Evolutionary conservation across 2,329 filamentous ascomycete species (phyloP), one percentile per base, ranked within the genome.

Genomic region (Verticillium albo-atrum): DNA sequence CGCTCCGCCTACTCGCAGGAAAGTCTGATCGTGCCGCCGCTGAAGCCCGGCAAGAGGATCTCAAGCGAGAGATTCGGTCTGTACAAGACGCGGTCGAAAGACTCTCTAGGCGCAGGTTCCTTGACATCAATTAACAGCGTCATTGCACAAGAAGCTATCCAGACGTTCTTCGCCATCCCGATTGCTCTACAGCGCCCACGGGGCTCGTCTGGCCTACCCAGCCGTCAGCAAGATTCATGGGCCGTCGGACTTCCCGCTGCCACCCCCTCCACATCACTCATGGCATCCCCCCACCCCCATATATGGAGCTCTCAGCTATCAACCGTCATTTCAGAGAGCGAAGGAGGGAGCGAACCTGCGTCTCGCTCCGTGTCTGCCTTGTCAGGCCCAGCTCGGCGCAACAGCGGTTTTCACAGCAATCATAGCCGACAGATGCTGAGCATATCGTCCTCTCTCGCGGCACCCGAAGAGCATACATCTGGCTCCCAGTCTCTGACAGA

Each of bases 261-360:
- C 27, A 6, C 17, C 34, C 32, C 55, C 25, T 34, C 20, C 25
- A 17, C 28, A 55, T 35, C 28, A 27, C 51, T 25, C 27, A 53
- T 53, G 51, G 51, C 27, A 53, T 53, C 77, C 54, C 71, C 77
- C 54, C 71, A 77, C 60, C 77, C 79, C 58, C 83, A 86, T 67
- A 82, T 83, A 78, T 87, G 84, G 84, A 86, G 84, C 71, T 82
- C 82, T 52, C 84, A 86, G 70, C 76, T 88, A 50, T 88, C 86
- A 42, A 86, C 85, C 52, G 85, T 88, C 62, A 75, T 82, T 71
- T 88, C 85, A 34, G 85, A 86, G 68, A 83, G 82, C 67, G 85
- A 88, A 63, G 77, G 72, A 51, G 77, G 72, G 35, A 85, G 80
- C 67, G 74, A 79, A 32, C 75, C 76, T 42, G 76, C 73, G 17